Conservation (phyloP, 345 rosid genomes). For the Litchi chinensis region DNA sequence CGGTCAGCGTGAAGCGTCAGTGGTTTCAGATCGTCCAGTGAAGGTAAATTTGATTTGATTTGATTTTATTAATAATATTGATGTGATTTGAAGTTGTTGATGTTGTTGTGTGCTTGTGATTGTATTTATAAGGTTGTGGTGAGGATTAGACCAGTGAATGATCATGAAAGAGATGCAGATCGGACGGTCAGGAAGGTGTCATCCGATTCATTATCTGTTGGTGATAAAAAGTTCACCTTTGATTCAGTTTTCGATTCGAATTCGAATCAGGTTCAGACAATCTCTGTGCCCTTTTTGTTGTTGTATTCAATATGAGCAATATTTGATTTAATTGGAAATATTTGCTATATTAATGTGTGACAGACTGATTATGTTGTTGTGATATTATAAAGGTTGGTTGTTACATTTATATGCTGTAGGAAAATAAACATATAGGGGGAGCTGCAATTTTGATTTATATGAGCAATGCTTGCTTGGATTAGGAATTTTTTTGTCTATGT, state of each 20-base stretch:
- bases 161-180: constrained; percentile 40
- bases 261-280: constrained; percentile 64
- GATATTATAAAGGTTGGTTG: too few species aligned
- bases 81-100: constrained; percentile 3
- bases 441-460: too few species aligned
- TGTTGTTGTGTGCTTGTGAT: background rate
- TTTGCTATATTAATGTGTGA: too few species aligned
- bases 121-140: constrained; percentile 61
- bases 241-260: constrained; percentile 81
- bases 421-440: too few species aligned
- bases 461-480: too few species aligned
- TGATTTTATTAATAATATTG: background rate
- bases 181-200: constrained; percentile 57
- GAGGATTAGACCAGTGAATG: constrained; percentile 67
- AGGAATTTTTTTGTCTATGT: too few species aligned
- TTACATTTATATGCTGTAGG: too few species aligned
- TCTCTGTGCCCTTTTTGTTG: background rate
- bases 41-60: constrained; percentile 46
- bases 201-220: constrained; percentile 54
- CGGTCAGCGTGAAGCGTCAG: constrained; percentile 28
- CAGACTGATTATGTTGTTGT: too few species aligned
- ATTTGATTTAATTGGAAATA: background rate
- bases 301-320: background rate
- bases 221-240: constrained; percentile 66
- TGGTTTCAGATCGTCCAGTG: constrained; percentile 60